Conservation (phyloP, 371 early-diverging fungal species). For the Rhizopus microsporus region DNA sequence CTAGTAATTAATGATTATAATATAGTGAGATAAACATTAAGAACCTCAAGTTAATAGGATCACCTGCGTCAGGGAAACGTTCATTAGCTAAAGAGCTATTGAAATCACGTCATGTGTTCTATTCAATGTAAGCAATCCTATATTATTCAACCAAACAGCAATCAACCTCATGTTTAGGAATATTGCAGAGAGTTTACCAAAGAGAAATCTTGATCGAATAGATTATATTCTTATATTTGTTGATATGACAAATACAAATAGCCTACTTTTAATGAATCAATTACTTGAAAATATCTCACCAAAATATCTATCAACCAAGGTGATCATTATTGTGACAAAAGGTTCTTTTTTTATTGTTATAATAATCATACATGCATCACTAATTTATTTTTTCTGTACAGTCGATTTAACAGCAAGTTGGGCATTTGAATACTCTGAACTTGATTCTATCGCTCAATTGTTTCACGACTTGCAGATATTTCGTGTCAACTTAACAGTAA, state of each 20-base stretch:
- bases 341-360: constrained; percentile 13
- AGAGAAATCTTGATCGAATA: constrained; percentile 8
- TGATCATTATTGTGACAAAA: constrained; percentile 36
- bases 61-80: constrained; percentile 33
- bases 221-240: constrained; percentile 36
- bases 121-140: constrained; percentile 27
- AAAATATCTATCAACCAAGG: constrained; percentile 22
- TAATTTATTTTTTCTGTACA: constrained; percentile 1
- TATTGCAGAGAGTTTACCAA: constrained; percentile 23
- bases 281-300: constrained; percentile 16
- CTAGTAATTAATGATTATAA: constrained; percentile 22
- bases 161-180: constrained; percentile 13
- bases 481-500: constrained; percentile 28
- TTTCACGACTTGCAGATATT: constrained; percentile 22
- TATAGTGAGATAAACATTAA: not conserved
- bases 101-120: constrained; percentile 22
- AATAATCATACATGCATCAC: not conserved
- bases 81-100: constrained; percentile 33
- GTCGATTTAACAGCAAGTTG: constrained; percentile 24
- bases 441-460: constrained; percentile 6
- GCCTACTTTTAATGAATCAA: constrained; percentile 15
- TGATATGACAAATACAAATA: constrained; percentile 32
- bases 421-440: constrained; percentile 17
- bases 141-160: not conserved
- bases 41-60: constrained; percentile 32